A percentile compares a stretch with the other conserved stretches of the same genome.
Evolutionary conservation across 2,329 filamentous ascomycete genomes (phyloP).

Genomic region (Capronia americana): DNA sequence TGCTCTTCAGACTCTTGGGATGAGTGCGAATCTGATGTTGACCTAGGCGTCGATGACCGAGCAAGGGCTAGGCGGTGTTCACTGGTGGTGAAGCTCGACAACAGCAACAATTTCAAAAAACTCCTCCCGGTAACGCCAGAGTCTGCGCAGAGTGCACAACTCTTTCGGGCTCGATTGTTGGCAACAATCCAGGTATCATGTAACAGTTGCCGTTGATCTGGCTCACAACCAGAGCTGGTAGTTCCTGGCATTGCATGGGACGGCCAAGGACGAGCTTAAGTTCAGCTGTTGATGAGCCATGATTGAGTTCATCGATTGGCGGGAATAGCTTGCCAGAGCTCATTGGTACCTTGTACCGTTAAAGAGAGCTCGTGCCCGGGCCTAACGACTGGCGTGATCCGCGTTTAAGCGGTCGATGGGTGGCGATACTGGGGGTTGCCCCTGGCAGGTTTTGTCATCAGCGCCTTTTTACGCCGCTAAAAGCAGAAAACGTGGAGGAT

Average conservation of each 20-base stretch:
- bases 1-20: constrained; percentile 17
- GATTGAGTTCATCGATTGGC: not conserved
- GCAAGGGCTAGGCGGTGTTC: constrained; percentile 52
- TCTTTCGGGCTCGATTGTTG: not conserved
- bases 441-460: constrained; percentile 2
- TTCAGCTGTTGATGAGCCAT: not conserved
- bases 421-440: not conserved
- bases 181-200: not conserved
- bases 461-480: constrained; percentile 1
- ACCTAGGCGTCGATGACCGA: constrained; percentile 55
- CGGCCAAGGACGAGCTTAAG: too few relatives aligned
- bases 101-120: not conserved
- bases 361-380: not conserved
- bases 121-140: not conserved
- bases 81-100: constrained; percentile 43
- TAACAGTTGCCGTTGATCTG: not conserved
- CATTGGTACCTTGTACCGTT: not conserved
- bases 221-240: not conserved
- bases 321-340: not conserved
- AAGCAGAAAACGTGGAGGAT: not conserved
- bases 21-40: constrained; percentile 30
- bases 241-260: not conserved
- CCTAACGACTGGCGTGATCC: not conserved
- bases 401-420: not conserved
- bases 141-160: not conserved